Evolutionary conservation across 148 eudicot genomes (phyloP).

Genomic region (Fagopyrum tataricum): DNA sequence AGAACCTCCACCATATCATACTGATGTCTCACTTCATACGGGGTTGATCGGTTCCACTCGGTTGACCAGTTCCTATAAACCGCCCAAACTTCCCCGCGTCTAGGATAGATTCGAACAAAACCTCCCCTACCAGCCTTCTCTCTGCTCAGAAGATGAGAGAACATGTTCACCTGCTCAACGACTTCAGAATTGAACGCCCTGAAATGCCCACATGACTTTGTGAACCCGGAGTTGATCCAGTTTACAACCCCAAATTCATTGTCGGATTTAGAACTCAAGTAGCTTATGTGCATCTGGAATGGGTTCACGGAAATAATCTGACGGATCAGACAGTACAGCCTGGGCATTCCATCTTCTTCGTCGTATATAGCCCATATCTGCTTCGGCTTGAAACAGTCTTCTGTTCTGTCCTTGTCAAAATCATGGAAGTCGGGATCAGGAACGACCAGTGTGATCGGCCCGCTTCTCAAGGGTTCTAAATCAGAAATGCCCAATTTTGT

Average conservation of each 20-base stretch:
- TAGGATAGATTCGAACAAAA: slow-evolving; percentile 74
- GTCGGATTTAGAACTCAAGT: slow-evolving; percentile 81
- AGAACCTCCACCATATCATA: slow-evolving; percentile 96
- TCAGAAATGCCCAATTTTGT: slow-evolving; percentile 17
- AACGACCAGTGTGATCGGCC: slow-evolving; percentile 64
- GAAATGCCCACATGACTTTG: slow-evolving; percentile 92
- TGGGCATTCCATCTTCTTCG: slow-evolving; percentile 99
- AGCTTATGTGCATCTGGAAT: slow-evolving; percentile 73
- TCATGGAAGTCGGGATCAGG: slow-evolving; percentile 98
- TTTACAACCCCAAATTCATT: slow-evolving; percentile 73
- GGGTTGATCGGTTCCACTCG: slow-evolving; percentile 74
- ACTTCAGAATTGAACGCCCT: slow-evolving; percentile 63
- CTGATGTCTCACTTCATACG: slow-evolving; percentile 71
- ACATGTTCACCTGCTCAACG: slow-evolving; percentile 85
- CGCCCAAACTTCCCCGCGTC: slow-evolving; percentile 89
- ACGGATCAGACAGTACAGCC: slow-evolving; percentile 88
- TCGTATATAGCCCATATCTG: slow-evolving; percentile 99
- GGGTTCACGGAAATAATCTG: slow-evolving; percentile 71
- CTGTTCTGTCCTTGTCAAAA: slow-evolving; percentile 88
- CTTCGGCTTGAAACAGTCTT: slow-evolving; percentile 87
- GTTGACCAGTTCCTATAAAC: slow-evolving; percentile 86
- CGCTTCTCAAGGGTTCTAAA: slow-evolving; percentile 40
- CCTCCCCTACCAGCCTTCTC: slow-evolving; percentile 95
- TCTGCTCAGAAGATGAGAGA: slow-evolving; percentile 64
- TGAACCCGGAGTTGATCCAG: slow-evolving; percentile 78